A percentile compares a stretch with the other conserved stretches of the same genome.
phyloP scores from a whole-genome alignment of 1,139 yeast genomes.

The Suhomyces anneliseae region DNA sequence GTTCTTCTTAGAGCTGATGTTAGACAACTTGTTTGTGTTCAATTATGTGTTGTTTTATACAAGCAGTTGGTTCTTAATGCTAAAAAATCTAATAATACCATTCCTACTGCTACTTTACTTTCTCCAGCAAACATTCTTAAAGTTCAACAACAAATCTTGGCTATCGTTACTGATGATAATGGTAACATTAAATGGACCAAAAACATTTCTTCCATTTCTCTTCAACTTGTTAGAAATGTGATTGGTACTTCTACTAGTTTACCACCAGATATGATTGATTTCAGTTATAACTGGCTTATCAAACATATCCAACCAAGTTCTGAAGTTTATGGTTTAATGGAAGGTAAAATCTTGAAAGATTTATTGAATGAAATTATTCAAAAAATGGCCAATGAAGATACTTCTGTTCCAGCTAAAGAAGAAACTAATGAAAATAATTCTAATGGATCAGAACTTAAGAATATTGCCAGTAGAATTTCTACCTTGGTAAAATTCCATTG shows the following conservation, averaged over 20 bases:
- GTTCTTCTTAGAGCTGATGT: slow-evolving; percentile 80
- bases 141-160: slow-evolving; percentile 61
- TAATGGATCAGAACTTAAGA: slow-evolving; percentile 38
- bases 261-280: slow-evolving; percentile 52
- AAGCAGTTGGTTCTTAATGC: slow-evolving; percentile 59
- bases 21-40: slow-evolving; percentile 78
- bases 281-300: slow-evolving; percentile 77
- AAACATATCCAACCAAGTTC: slow-evolving; percentile 84
- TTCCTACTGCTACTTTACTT: slow-evolving; percentile 20
- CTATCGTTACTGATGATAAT: slow-evolving; percentile 80
- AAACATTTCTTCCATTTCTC: slow-evolving; percentile 69
- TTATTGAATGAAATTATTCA: slow-evolving; percentile 36
- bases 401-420: slow-evolving; percentile 2
- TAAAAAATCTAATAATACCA: slow-evolving; percentile 21
- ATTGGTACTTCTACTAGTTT: slow-evolving; percentile 21
- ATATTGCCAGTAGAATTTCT: slow-evolving; percentile 52
- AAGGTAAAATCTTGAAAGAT: slow-evolving; percentile 60
- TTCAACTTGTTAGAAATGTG: slow-evolving; percentile 62
- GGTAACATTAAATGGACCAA: slow-evolving; percentile 92
- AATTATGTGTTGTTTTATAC: slow-evolving; percentile 70
- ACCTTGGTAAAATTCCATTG: slow-evolving; percentile 69
- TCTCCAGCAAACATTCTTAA: slow-evolving; percentile 31
- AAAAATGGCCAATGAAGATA: slow-evolving; percentile 9
- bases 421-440: slow-evolving; percentile 1
- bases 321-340: slow-evolving; percentile 78